These are phyloP conservation scores for Lunularia cruciata DNA, from an alignment of 225 moss, liverwort and hornwort genomes.

Conservation along the genomic window DNA sequence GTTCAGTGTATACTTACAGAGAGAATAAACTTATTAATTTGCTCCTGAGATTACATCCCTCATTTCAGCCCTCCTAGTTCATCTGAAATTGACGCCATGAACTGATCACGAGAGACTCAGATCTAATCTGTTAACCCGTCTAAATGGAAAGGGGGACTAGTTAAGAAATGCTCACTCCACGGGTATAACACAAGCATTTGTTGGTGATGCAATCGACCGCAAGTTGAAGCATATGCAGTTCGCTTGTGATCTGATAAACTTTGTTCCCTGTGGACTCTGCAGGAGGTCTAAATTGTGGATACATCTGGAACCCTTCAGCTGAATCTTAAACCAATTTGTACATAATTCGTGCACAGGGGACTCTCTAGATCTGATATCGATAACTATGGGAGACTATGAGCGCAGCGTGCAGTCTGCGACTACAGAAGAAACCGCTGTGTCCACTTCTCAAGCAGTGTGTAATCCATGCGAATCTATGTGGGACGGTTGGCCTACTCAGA, in stretches of 20 bases:
- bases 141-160: background rate
- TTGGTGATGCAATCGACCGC: too few species aligned
- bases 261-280: background rate
- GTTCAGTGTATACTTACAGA: too few species aligned
- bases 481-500: conserved; percentile 35
- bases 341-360: background rate
- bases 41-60: too few species aligned
- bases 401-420: background rate
- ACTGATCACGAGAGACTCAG: too few species aligned
- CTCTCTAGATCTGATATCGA: background rate
- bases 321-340: background rate
- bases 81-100: too few species aligned
- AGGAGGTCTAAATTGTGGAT: background rate
- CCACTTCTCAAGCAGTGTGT: conserved; percentile 1
- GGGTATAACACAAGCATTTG: background rate
- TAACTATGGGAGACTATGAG: background rate
- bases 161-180: background rate
- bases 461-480: conserved; percentile 38
- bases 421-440: background rate
- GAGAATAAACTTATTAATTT: too few species aligned
- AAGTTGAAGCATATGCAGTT: too few species aligned
- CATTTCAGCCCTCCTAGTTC: too few species aligned
- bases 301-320: background rate
- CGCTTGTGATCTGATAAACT: too few species aligned
- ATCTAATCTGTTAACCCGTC: too few species aligned